Conservation (phyloP, 805 yeast genomes). For the Vanderwaltozyma tropicalis region DNA sequence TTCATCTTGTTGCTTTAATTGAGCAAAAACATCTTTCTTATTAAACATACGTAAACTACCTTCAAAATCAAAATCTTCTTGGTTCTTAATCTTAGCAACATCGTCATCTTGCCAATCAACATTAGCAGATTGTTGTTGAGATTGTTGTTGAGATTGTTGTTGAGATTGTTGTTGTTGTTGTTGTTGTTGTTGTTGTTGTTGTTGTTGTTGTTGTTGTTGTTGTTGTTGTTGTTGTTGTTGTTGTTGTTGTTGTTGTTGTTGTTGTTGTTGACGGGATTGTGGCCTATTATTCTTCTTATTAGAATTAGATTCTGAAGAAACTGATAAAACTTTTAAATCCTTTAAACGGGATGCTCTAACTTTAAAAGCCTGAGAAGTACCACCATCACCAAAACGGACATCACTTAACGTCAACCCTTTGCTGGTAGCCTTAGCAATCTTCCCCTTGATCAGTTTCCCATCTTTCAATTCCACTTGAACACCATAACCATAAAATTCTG, state of each 20-base stretch:
- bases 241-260: slow-evolving; percentile 6
- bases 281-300: too few species aligned
- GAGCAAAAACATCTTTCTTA: slow-evolving; percentile 68
- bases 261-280: too few species aligned
- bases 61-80: slow-evolving; percentile 75
- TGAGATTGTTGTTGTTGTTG: slow-evolving; percentile 7
- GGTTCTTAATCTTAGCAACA: slow-evolving; percentile 36
- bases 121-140: slow-evolving; percentile 5
- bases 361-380: slow-evolving; percentile 25
- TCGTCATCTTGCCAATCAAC: slow-evolving; percentile 42
- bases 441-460: slow-evolving; percentile 32
- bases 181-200: slow-evolving; percentile 6
- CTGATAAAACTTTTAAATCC: slow-evolving; percentile 27
- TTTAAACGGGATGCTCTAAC: slow-evolving; percentile 28
- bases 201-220: slow-evolving; percentile 10
- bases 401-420: slow-evolving; percentile 32
- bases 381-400: slow-evolving; percentile 28
- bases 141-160: slow-evolving; percentile 4
- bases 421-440: slow-evolving; percentile 33
- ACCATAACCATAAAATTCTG: slow-evolving; percentile 38
- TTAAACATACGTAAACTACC: slow-evolving; percentile 75
- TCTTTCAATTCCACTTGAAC: slow-evolving; percentile 37
- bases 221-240: slow-evolving; percentile 6
- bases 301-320: slow-evolving; percentile 9
- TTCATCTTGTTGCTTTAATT: slow-evolving; percentile 55